These are phyloP conservation scores for Dimargaris cristalligena DNA, from an alignment of 192 early-diverging fungal species.

Conservation along the genomic window DNA sequence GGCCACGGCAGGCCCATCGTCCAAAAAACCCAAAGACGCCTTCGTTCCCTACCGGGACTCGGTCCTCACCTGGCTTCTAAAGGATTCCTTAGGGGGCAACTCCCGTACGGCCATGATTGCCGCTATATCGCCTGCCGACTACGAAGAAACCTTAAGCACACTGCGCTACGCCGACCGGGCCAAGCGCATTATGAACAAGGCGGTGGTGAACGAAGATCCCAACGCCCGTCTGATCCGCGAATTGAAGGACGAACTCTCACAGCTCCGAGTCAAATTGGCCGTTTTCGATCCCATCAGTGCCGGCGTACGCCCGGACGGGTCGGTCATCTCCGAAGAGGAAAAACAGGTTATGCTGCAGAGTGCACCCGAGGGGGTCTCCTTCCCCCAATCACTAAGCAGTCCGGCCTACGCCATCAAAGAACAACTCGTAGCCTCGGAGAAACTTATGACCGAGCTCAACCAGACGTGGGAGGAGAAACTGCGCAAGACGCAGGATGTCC, in stretches of 20 bases:
- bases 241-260: conserved; percentile 61
- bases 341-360: background rate
- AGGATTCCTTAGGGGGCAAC: conserved; percentile 71
- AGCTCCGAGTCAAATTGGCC: conserved; percentile 38
- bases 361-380: background rate
- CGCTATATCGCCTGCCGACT: conserved; percentile 57
- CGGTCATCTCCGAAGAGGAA: conserved; percentile 11
- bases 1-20: conserved; percentile 24
- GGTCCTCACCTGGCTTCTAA: conserved; percentile 66
- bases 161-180: conserved; percentile 82
- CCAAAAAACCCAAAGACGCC: conserved; percentile 25
- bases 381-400: conserved; percentile 2
- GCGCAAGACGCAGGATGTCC: conserved; percentile 47
- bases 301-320: conserved; percentile 15
- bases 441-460: conserved; percentile 68
- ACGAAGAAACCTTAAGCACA: conserved; percentile 66
- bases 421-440: conserved; percentile 67
- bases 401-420: conserved; percentile 36
- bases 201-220: conserved; percentile 81
- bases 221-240: conserved; percentile 60
- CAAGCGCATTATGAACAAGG: conserved; percentile 79
- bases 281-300: conserved; percentile 21
- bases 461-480: conserved; percentile 76
- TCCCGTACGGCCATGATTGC: conserved; percentile 71
- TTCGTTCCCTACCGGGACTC: conserved; percentile 90